These are phyloP conservation scores for Podospora conica DNA, from an alignment of 495 filamentous ascomycete genomes.

Conservation along the genomic window DNA sequence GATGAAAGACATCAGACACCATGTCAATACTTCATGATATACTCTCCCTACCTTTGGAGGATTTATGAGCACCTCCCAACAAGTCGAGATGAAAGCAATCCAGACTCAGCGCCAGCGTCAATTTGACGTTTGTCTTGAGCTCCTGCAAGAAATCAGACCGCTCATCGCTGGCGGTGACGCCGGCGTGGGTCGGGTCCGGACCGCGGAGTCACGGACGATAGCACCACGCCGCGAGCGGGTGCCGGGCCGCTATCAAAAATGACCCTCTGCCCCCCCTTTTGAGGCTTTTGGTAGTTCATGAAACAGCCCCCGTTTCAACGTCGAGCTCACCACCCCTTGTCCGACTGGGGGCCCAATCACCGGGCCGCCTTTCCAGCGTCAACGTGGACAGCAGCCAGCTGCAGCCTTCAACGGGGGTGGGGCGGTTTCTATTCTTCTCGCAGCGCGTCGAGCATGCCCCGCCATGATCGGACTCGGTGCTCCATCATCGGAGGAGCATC, in stretches of 20 bases:
- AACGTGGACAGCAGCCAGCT: neutral
- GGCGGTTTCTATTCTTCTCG: neutral
- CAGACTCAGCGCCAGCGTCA: neutral
- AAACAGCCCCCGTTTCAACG: slow-evolving; percentile 26
- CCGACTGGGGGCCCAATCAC: neutral
- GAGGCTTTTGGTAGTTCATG: slow-evolving; percentile 15
- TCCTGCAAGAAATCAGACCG: neutral
- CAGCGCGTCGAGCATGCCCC: neutral
- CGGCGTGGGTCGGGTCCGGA: neutral
- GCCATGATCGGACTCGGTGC: neutral
- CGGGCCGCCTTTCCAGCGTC: neutral
- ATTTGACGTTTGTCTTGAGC: neutral
- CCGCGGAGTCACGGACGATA: neutral
- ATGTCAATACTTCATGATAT: too few relatives aligned
- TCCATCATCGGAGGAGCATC: neutral
- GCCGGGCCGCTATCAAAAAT: neutral
- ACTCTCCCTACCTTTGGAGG: too few relatives aligned
- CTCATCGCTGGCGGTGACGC: neutral
- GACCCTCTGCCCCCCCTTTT: slow-evolving; percentile 7
- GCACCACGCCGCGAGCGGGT: neutral
- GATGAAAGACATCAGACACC: too few relatives aligned
- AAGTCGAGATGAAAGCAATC: neutral
- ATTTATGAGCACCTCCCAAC: too few relatives aligned
- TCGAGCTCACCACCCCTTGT: slow-evolving; percentile 7
- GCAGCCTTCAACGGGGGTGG: slow-evolving; percentile 3